Evolutionary conservation across 2,329 filamentous ascomycete genomes (phyloP).

Genomic region (Ophiostoma ulmi): DNA sequence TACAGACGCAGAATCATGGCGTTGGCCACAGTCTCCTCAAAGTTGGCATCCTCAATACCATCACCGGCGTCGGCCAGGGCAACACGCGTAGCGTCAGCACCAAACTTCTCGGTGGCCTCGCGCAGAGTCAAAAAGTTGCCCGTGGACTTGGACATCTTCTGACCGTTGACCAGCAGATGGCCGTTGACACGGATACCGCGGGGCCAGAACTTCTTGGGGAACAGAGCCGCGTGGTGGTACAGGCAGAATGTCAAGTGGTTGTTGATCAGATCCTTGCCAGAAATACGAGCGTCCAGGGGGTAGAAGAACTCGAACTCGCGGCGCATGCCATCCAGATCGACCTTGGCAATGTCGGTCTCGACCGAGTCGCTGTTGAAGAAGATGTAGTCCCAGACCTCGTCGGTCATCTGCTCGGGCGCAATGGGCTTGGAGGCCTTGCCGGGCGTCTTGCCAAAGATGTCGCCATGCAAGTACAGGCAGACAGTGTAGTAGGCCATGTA

Average conservation of each 20-base stretch:
- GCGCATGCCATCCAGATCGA: constrained; percentile 66
- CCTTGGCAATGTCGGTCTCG: constrained; percentile 66
- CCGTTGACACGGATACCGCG: constrained; percentile 81
- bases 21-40: constrained; percentile 92
- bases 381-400: constrained; percentile 94
- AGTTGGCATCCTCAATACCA: constrained; percentile 91
- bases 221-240: constrained; percentile 88
- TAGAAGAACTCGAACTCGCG: constrained; percentile 97
- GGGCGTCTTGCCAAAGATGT: constrained; percentile 68
- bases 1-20: constrained; percentile 82
- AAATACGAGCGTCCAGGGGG: constrained; percentile 80
- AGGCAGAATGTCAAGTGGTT: constrained; percentile 96
- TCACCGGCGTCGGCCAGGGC: constrained; percentile 93
- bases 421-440: constrained; percentile 63
- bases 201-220: constrained; percentile 85
- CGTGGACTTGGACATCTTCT: constrained; percentile 98
- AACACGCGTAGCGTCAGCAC: constrained; percentile 82
- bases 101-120: constrained; percentile 84
- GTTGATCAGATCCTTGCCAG: constrained; percentile 86
- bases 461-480: constrained; percentile 65
- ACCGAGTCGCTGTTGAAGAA: constrained; percentile 70
- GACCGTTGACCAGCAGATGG: constrained; percentile 87
- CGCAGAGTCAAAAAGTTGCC: constrained; percentile 93
- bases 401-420: constrained; percentile 78
- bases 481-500: constrained; percentile 81